phyloP scores from a whole-genome alignment of 306 rosid genomes.

The Cucumis sativus region DNA sequence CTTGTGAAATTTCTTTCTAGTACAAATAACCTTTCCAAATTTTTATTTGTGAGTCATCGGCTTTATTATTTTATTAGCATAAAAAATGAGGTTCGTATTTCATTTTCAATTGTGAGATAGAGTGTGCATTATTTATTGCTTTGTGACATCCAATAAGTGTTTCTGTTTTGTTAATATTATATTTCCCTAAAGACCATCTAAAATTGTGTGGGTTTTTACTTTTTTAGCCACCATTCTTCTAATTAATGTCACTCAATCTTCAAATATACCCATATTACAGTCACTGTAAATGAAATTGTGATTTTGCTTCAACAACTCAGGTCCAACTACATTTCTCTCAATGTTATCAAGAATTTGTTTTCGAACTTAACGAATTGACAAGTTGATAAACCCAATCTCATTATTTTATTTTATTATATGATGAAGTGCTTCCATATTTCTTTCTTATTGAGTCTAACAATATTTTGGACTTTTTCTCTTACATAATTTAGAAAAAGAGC shows the following conservation, averaged over 20 bases:
- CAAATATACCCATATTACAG: neutral
- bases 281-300: neutral
- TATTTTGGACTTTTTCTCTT: no score
- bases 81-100: neutral
- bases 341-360: no score
- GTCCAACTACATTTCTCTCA: neutral
- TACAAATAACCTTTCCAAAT: neutral
- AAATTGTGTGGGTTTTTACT: neutral
- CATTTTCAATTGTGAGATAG: neutral
- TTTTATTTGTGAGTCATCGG: neutral
- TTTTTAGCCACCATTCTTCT: neutral
- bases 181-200: neutral
- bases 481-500: no score
- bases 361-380: neutral
- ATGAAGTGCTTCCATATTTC: no score
- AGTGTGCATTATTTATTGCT: neutral
- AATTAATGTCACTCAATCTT: neutral
- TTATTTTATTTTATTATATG: no score
- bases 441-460: no score
- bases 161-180: neutral
- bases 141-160: neutral
- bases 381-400: no score
- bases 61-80: neutral
- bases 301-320: neutral
- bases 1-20: conserved; percentile 88